Evolutionary conservation across 192 early-diverging fungal species (phyloP).

Genomic region (Coemansia nantahalensis): DNA sequence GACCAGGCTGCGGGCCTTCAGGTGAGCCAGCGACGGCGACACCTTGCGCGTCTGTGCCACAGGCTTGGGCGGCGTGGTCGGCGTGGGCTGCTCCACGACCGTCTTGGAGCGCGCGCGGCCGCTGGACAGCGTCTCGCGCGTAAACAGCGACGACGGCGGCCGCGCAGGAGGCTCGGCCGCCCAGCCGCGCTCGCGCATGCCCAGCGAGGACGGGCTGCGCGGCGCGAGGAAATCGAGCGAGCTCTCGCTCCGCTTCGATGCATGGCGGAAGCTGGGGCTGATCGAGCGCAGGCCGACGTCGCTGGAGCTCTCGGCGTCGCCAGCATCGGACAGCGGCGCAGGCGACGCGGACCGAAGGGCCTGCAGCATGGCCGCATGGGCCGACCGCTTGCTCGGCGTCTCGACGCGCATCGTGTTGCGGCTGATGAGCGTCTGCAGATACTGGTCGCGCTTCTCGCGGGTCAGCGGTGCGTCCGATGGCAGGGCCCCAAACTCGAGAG

Average conservation of each 20-base stretch:
- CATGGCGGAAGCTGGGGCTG: constrained; percentile 15
- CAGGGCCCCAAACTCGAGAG: not conserved
- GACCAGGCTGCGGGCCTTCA: constrained; percentile 46
- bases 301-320: constrained; percentile 5
- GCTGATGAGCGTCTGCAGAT: constrained; percentile 48
- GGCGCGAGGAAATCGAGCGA: constrained; percentile 16
- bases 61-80: constrained; percentile 2
- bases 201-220: constrained; percentile 25
- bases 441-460: constrained; percentile 52
- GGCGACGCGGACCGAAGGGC: constrained; percentile 38
- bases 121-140: constrained; percentile 29
- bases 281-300: not conserved
- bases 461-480: constrained; percentile 42
- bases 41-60: constrained; percentile 30
- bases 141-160: constrained; percentile 17
- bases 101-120: constrained; percentile 45
- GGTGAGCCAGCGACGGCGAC: constrained; percentile 36
- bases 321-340: constrained; percentile 7
- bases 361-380: constrained; percentile 21
- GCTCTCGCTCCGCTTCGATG: constrained; percentile 43
- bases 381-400: constrained; percentile 25
- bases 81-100: not conserved
- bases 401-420: constrained; percentile 44
- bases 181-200: constrained; percentile 11
- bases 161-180: constrained; percentile 10